These are phyloP conservation scores for Globisporangium echinulatum DNA, from an alignment of 352 stramenopile species.

Conservation along the genomic window DNA sequence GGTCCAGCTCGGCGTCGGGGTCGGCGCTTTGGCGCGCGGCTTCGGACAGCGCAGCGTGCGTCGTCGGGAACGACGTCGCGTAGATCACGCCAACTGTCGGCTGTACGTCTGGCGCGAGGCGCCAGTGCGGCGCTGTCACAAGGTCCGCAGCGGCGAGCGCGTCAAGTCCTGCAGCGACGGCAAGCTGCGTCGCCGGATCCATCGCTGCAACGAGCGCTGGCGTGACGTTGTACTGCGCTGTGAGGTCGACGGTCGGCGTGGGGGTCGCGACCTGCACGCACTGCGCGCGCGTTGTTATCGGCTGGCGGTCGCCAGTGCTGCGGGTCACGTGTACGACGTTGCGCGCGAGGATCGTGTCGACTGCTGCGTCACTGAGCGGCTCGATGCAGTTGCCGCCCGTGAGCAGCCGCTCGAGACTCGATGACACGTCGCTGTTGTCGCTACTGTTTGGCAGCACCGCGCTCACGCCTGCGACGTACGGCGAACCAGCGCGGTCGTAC, in stretches of 20 bases:
- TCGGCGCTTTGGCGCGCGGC: slow-evolving; percentile 17
- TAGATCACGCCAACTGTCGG: slow-evolving; percentile 93
- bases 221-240: slow-evolving; percentile 80
- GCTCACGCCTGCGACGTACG: slow-evolving; percentile 90
- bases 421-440: slow-evolving; percentile 41
- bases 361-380: slow-evolving; percentile 50
- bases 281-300: slow-evolving; percentile 38
- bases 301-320: slow-evolving; percentile 29
- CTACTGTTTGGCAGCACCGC: slow-evolving; percentile 63
- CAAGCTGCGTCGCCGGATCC: slow-evolving; percentile 92
- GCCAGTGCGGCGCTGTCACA: slow-evolving; percentile 78
- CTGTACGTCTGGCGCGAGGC: slow-evolving; percentile 78
- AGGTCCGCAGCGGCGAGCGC: slow-evolving; percentile 90
- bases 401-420: slow-evolving; percentile 87
- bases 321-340: slow-evolving; percentile 87
- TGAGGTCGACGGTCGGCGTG: slow-evolving; percentile 66
- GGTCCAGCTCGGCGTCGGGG: slow-evolving; percentile 80
- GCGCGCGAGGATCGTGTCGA: slow-evolving; percentile 88
- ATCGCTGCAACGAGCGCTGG: slow-evolving; percentile 90
- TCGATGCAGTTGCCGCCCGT: slow-evolving; percentile 88
- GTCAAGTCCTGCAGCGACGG: slow-evolving; percentile 92
- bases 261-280: slow-evolving; percentile 90
- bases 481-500: slow-evolving; percentile 45
- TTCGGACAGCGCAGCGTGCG: slow-evolving; percentile 91
- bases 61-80: slow-evolving; percentile 92